These are phyloP conservation scores for Trametes polyzona DNA, from an alignment of 1,284 basidiomycete species.

Conservation along the genomic window DNA sequence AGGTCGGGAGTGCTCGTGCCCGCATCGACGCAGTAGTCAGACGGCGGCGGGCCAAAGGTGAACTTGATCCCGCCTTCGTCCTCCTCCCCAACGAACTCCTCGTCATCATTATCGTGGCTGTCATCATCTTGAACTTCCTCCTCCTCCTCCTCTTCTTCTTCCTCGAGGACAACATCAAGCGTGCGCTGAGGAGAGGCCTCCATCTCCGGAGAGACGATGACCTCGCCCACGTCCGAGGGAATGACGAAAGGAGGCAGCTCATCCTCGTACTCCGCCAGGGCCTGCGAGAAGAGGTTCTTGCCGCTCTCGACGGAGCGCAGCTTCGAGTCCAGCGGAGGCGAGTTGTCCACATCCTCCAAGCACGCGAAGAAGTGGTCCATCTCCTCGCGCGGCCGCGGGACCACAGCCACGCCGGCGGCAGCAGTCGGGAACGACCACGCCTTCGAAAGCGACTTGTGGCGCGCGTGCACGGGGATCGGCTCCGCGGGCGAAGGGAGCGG, in stretches of 20 bases:
- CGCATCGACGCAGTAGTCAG: constrained; percentile 26
- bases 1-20: constrained; percentile 23
- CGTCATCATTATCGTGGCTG: constrained; percentile 40
- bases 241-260: constrained; percentile 54
- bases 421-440: constrained; percentile 72
- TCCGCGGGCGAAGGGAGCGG: constrained; percentile 36
- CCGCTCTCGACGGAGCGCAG: constrained; percentile 51
- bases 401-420: constrained; percentile 28
- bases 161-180: constrained; percentile 48
- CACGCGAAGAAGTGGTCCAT: constrained; percentile 78
- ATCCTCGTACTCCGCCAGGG: constrained; percentile 47
- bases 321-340: constrained; percentile 41
- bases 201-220: constrained; percentile 49
- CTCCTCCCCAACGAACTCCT: constrained; percentile 49
- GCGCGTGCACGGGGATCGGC: constrained; percentile 38
- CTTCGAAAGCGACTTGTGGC: constrained; percentile 57
- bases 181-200: constrained; percentile 33
- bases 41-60: constrained; percentile 60
- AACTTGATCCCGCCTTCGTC: constrained; percentile 70
- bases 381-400: constrained; percentile 41
- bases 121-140: constrained; percentile 29
- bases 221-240: constrained; percentile 54
- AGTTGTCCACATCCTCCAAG: constrained; percentile 61
- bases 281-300: constrained; percentile 59
- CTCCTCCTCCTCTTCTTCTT: constrained; percentile 42